These are phyloP conservation scores for Phoenix roebelenii DNA, from an alignment of 176 grass and related monocot genomes.

Conservation along the genomic window DNA sequence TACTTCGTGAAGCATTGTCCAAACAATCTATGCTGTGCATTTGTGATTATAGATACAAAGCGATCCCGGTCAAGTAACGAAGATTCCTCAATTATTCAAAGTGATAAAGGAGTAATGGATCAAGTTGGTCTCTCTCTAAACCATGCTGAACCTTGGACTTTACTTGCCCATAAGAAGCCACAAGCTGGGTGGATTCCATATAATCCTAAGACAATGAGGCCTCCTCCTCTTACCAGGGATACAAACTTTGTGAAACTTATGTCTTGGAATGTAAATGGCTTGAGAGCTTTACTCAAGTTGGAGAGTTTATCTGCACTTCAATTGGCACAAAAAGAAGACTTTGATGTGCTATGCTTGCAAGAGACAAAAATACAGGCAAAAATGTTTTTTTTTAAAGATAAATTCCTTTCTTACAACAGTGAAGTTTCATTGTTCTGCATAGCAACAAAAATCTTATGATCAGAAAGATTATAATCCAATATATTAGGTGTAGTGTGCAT, in stretches of 20 bases:
- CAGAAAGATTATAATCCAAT: no score
- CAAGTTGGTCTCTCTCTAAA: slow-evolving; percentile 18
- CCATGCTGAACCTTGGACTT: slow-evolving; percentile 68
- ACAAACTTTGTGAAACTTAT: slow-evolving; percentile 53
- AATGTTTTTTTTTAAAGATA: slow-evolving; percentile 6
- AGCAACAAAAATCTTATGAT: no score
- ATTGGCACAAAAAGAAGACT: slow-evolving; percentile 82
- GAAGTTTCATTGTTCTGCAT: no score
- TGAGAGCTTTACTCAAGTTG: slow-evolving; percentile 71
- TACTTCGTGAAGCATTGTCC: no score
- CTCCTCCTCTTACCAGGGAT: slow-evolving; percentile 56
- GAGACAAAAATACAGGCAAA: slow-evolving; percentile 95
- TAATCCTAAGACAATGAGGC: slow-evolving; percentile 79
- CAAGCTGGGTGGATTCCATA: slow-evolving; percentile 73
- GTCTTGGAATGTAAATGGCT: slow-evolving; percentile 96
- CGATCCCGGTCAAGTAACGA: background rate
- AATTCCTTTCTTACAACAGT: no score
- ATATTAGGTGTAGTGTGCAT: no score
- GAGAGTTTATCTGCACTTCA: slow-evolving; percentile 61
- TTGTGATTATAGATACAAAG: no score
- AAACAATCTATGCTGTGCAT: no score
- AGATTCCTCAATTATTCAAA: slow-evolving; percentile 16
- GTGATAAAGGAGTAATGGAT: slow-evolving; percentile 7
- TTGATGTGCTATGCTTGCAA: slow-evolving; percentile 91
- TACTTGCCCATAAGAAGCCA: slow-evolving; percentile 78